Evolutionary conservation across 352 stramenopile genomes (phyloP), one percentile per base, ranked within the genome.

Genomic region (Pythium brachiatum): DNA sequence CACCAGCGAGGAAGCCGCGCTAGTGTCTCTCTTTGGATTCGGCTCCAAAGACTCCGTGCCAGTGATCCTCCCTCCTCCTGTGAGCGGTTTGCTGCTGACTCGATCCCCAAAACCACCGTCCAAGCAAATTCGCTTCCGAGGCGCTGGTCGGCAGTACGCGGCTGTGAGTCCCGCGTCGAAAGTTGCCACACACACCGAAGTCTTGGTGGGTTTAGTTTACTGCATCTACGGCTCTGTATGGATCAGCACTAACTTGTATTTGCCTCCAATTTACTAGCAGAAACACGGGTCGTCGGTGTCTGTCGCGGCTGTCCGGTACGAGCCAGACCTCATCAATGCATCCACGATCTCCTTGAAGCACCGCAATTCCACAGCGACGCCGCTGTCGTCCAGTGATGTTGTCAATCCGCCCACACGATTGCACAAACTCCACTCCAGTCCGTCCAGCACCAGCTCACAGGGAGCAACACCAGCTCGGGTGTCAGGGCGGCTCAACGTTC

Each of bases 331-430:
- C 12, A 74, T 90, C 38, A 83, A 78, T 27, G 68, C 81, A 7
- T 88, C 79, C 12, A 65, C 77, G 0, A 88, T 89, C 47, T 43
- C 83, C 12, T 73, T 90, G 18, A 71, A 72, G 2, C 75, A 85
- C 39, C 77, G 80, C 0, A 48, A 59, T 11, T 74, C 39, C 27
- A 67, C 54, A 12, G 62, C 72, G 41, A 53, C 50, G 18, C n/a
- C 23, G 16, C 18, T 38, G 9, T 13, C 51, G 1, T 27, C 38
- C 16, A 16, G 13, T 7, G 51, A 34, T 11, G 7, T 31, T 0
- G 23, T 48, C 26, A 69, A 38, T 0, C 31, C 46, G 4, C 6
- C 47, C 7, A 20, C 18, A 11, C 20, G 32, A 26, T 8, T 41
- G 27, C 34, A 46, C 18, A 26, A 47, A 20, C 39, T 47, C 18